Base-by-base conservation (phyloP, 371 early-diverging fungal species). In the Zychaea mexicana region DNA sequence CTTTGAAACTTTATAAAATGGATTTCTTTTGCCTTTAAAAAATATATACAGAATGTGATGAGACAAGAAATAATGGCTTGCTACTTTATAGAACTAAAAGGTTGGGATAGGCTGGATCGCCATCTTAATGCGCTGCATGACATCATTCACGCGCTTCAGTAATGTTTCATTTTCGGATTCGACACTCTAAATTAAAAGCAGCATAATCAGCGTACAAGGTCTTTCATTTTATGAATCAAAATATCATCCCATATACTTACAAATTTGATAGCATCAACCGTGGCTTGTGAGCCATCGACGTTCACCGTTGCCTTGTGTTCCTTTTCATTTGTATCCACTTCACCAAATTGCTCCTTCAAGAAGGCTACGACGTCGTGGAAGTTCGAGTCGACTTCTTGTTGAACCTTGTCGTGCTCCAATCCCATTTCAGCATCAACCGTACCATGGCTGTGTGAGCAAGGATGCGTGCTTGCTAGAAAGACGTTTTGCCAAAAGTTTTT, bases 221-320 rank as follows among this genome's bases (percentile, higher is more conserved):
- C 15, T 42, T 7, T 6, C n/a, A 12, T 6, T 5, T n/a, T 17
- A 42, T 42, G 15, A 12, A 17, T 42, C 13, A 17, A 42, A 7
- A 17, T 17, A 42, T 17, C 42, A 15, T 15, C 15, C 13, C 13
- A 12, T 32, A 7, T 2, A 67, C 81, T 77, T 71, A 80, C 81
- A 57, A 79, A 83, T 59, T 76, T 68, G 12, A 68, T 38, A 58
- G 81, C 77, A 56, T 84, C 80, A 9, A 86, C 74, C 13, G 60
- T 69, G 2, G 85, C 86, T 21, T 46, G 60, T 24, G 67, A 62
- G 0, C 81, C 85, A 57, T 86, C 86, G 64, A 84, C 63, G 2
- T 66, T 66, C 8, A 86, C 67, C 17, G 64, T 66, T 4, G 77
- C 66, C 27, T 73, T 81, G 52, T 76, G 74, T 0, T 78, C 71